Percentiles rank a stretch among this genome's conserved stretches.
These are phyloP conservation scores for Metschnikowia hibisci DNA, from an alignment of 805 yeast species.

Conservation along the genomic window DNA sequence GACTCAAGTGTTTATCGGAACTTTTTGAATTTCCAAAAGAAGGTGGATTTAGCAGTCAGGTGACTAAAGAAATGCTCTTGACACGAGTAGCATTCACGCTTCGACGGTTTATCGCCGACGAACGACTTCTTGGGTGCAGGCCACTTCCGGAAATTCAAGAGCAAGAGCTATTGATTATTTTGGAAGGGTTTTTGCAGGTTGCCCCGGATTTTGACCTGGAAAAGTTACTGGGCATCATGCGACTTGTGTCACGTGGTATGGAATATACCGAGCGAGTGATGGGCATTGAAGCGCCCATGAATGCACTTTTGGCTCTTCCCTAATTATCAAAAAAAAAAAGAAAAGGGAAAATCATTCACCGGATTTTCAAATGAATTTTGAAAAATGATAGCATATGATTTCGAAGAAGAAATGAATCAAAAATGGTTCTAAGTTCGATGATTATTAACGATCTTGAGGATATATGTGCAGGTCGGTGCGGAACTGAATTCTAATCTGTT, in stretches of 20 bases:
- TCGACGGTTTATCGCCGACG: slow-evolving; percentile 61
- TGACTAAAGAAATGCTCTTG: slow-evolving; percentile 38
- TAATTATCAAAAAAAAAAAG: too few species aligned
- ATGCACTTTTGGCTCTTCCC: slow-evolving; percentile 5
- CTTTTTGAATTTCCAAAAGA: slow-evolving; percentile 41
- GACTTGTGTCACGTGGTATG: slow-evolving; percentile 11
- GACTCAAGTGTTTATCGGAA: slow-evolving; percentile 52
- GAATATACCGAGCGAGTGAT: slow-evolving; percentile 11
- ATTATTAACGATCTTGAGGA: too few species aligned
- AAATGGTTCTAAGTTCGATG: too few species aligned
- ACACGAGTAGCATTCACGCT: slow-evolving; percentile 59
- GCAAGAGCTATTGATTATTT: slow-evolving; percentile 50
- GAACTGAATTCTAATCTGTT: too few species aligned
- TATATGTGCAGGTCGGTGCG: too few species aligned
- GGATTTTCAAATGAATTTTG: too few species aligned
- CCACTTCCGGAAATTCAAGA: slow-evolving; percentile 70
- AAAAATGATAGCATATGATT: too few species aligned
- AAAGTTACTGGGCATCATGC: slow-evolving; percentile 8
- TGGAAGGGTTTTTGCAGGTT: slow-evolving; percentile 39
- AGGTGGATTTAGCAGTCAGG: slow-evolving; percentile 8
- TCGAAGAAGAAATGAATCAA: too few species aligned
- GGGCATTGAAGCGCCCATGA: slow-evolving; percentile 9
- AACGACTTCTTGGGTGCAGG: slow-evolving; percentile 49
- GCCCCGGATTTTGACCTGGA: slow-evolving; percentile 4
- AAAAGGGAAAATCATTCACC: too few species aligned